Evolutionary conservation across 176 grass and related monocot species (phyloP), one percentile per base, ranked within the genome.

Genomic region (Avena sativa): DNA sequence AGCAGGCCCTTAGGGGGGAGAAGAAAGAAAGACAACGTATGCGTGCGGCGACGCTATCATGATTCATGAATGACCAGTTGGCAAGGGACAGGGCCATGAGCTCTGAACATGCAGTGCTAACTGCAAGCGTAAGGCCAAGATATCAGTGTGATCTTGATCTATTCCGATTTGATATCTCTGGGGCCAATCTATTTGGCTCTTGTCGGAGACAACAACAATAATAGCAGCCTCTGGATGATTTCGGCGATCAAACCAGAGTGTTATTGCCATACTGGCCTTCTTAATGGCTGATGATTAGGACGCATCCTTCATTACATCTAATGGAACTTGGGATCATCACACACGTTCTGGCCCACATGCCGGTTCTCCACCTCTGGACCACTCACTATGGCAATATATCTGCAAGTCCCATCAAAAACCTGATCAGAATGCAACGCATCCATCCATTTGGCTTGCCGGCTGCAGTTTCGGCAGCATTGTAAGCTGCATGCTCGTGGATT

Each of bases 41-140:
- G 17, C 3, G 30, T 32, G 32, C 28, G 78, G 16, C 44, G 70
- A 64, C 56, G 78, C 79, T 26, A 47, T 59, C 75, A 62, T 47
- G 46, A 10, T 43, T 43, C 5, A 47, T 67, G 64, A 13, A 1
- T 34, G 28, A 1, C 28, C 16, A 57, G 61, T 44, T 79, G 79
- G 64, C 75, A 86, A 86, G 64, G 30, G 64, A 20, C 58, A 86
- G 48, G 36, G n/a, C 67, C 86, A 87, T 63, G 47, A 84, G 13
- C 74, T 81, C 30, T 43, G 26, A 91, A 87, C 71, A 59, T 87
- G 89, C 74, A 44, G 36, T 85, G 66, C 57, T 73, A 74, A 74
- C 21, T 26, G 12, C 21, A 50, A 50, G 71, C 51, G 23, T 34
- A 82, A 62, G 59, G 53, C 38, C 16, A 60, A 56, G 46, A 74